phyloP scores from a whole-genome alignment of 1,284 basidiomycete genomes.

The Tilletia setariae region DNA sequence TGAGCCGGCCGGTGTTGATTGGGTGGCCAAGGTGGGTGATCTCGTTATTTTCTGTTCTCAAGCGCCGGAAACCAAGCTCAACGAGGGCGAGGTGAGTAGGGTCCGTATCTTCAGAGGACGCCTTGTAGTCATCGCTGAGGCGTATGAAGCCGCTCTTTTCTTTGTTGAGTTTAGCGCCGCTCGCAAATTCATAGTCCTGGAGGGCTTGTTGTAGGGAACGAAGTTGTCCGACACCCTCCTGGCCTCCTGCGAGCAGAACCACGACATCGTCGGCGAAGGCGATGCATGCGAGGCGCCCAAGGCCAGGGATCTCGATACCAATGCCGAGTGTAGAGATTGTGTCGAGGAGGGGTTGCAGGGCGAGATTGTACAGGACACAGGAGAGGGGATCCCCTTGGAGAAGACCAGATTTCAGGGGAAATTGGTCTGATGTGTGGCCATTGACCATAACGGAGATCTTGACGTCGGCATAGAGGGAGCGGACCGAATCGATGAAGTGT shows the following conservation, averaged over 20 bases:
- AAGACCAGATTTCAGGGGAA: neutral
- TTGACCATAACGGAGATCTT: neutral
- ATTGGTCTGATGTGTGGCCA: neutral
- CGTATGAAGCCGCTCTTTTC: neutral
- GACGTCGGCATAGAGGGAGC: neutral
- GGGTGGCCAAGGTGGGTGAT: no score
- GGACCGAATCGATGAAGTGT: neutral
- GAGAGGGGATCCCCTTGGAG: neutral
- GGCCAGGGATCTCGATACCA: neutral
- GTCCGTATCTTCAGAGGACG: neutral
- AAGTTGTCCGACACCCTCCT: neutral
- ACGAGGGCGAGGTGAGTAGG: no score
- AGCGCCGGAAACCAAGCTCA: no score
- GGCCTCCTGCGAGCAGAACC: neutral
- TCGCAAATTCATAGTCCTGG: neutral
- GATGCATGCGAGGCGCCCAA: neutral
- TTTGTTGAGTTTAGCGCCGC: no score
- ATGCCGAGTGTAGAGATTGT: neutral
- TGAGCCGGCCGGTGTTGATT: no score
- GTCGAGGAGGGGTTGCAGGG: conserved; percentile 4
- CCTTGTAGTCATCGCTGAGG: neutral
- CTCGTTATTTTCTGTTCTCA: no score
- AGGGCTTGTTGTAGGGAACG: neutral
- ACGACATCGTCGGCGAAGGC: conserved; percentile 1
- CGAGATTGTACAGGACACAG: neutral